A percentile compares a stretch with the other conserved stretches of the same genome.
These are phyloP conservation scores for Neospermospora avenae DNA, from an alignment of 2,329 filamentous ascomycete genomes.

Conservation along the genomic window DNA sequence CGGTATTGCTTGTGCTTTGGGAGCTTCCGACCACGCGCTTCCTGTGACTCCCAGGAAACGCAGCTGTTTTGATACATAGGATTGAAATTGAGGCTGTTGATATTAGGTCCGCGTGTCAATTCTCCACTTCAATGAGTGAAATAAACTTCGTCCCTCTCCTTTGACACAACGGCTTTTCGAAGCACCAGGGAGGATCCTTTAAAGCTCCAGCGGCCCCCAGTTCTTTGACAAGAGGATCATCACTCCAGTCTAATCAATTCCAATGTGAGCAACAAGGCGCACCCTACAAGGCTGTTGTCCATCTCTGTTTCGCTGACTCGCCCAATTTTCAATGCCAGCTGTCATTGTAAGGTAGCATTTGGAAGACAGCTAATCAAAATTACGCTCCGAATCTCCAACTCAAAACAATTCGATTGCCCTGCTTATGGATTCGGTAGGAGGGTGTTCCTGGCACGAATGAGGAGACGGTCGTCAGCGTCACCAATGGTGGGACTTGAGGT, in stretches of 20 bases:
- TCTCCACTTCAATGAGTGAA: neutral
- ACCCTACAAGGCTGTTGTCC: neutral
- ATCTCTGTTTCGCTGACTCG: neutral
- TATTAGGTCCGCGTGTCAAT: neutral
- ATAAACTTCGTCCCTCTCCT: neutral
- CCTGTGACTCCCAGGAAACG: neutral
- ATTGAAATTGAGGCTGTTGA: neutral
- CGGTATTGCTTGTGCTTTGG: too few species aligned
- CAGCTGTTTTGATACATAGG: neutral
- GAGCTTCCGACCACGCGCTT: neutral
- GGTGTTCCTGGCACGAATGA: constrained; percentile 4
- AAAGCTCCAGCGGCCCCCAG: neutral
- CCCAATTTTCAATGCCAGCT: constrained; percentile 2
- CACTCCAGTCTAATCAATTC: neutral
- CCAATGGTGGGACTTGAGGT: neutral
- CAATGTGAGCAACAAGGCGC: neutral
- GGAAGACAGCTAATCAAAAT: neutral
- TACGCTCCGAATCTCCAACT: neutral
- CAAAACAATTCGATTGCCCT: neutral
- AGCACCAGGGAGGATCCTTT: neutral
- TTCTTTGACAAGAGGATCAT: neutral
- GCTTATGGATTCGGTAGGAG: neutral
- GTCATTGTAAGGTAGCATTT: neutral
- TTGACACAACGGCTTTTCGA: neutral
- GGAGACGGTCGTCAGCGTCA: neutral